A percentile compares a stretch with the other conserved stretches of the same genome.
Evolutionary conservation across 495 filamentous ascomycete species (phyloP).

Genomic region (Penicillium pancosmium): DNA sequence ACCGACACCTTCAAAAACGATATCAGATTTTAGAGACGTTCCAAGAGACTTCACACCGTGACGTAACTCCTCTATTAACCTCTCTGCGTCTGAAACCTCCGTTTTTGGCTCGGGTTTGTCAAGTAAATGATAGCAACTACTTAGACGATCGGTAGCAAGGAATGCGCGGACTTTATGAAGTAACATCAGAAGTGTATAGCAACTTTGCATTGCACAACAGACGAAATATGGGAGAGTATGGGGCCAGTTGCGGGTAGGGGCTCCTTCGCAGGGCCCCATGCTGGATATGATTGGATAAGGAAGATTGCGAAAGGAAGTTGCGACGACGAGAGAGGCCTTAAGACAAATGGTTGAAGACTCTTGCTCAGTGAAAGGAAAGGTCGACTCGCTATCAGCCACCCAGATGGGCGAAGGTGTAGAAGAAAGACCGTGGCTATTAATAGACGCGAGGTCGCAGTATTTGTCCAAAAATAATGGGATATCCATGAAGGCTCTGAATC

Average conservation of each 20-base stretch:
- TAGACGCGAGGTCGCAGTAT: conserved; percentile 51
- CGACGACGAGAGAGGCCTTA: conserved; percentile 45
- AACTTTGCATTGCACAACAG: conserved; percentile 57
- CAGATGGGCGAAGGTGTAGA: conserved; percentile 16
- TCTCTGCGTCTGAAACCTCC: conserved; percentile 37
- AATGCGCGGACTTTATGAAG: conserved; percentile 35
- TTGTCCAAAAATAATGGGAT: conserved; percentile 51
- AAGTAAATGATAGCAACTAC: conserved; percentile 26
- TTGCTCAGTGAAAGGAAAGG: conserved; percentile 47
- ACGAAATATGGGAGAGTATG: conserved; percentile 53
- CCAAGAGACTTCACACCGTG: conserved; percentile 43
- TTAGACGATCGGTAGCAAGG: conserved; percentile 18
- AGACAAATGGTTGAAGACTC: conserved; percentile 51
- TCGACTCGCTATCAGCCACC: conserved; percentile 17
- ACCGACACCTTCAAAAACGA: conserved; percentile 27
- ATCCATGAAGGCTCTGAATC: conserved; percentile 54
- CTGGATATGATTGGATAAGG: conserved; percentile 38
- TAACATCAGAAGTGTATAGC: conserved; percentile 54
- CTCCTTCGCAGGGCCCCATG: conserved; percentile 3
- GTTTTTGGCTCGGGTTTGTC: conserved; percentile 27
- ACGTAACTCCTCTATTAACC: conserved; percentile 44
- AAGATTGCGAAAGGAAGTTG: conserved; percentile 42
- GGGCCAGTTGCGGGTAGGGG: conserved; percentile 27
- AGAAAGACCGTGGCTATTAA: conserved; percentile 22
- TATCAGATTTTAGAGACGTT: conserved; percentile 36